Conservation (phyloP, 2,329 filamentous ascomycete genomes). For the Cercospora citrullina region DNA sequence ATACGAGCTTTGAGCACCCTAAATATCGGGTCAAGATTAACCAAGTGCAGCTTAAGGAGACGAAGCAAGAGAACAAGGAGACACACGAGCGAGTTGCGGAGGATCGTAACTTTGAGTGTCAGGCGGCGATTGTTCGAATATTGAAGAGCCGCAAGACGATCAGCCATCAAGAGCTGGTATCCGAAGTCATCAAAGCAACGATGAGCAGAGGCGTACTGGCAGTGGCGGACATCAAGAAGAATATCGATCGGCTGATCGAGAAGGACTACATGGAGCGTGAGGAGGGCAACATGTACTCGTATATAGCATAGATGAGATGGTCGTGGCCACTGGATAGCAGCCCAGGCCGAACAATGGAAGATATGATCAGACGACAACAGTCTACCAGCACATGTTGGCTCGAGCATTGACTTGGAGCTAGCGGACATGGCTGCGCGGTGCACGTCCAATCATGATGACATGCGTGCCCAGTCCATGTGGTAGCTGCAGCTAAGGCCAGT, state of each 20-base stretch:
- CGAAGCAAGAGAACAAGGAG: slow-evolving; percentile 88
- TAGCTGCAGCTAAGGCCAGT: neutral
- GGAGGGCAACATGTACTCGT: slow-evolving; percentile 58
- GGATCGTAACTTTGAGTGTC: slow-evolving; percentile 92
- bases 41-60: slow-evolving; percentile 96
- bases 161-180: slow-evolving; percentile 80
- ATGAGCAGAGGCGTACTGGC: slow-evolving; percentile 83
- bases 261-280: slow-evolving; percentile 90
- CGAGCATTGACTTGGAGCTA: slow-evolving; percentile 6
- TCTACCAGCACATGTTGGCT: neutral
- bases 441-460: slow-evolving; percentile 1
- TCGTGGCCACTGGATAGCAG: neutral
- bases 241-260: slow-evolving; percentile 94
- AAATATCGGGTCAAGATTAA: slow-evolving; percentile 97
- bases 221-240: slow-evolving; percentile 86
- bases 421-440: neutral
- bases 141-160: slow-evolving; percentile 94
- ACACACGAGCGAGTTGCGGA: slow-evolving; percentile 87
- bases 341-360: neutral
- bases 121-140: slow-evolving; percentile 93
- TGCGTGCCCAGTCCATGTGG: neutral
- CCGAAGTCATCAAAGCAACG: slow-evolving; percentile 89
- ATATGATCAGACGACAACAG: neutral
- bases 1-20: slow-evolving; percentile 71
- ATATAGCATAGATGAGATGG: slow-evolving; percentile 43